These are phyloP conservation scores for Akanthomyces dipterigenus DNA, from an alignment of 2,329 filamentous ascomycete genomes.

Conservation along the genomic window DNA sequence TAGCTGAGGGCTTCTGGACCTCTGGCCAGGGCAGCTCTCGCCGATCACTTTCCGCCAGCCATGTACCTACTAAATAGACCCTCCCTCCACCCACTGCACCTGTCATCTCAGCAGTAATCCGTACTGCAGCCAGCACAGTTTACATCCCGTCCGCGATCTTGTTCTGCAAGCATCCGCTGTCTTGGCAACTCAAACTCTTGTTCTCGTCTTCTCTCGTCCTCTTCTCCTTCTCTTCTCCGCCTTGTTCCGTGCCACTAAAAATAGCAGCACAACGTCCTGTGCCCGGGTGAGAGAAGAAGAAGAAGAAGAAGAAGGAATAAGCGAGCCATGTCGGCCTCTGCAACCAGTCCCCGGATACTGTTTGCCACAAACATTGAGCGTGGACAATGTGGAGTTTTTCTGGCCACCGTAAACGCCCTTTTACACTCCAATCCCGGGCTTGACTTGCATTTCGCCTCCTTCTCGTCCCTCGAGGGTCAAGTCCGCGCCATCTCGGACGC, in stretches of 20 bases:
- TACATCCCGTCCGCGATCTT: not conserved
- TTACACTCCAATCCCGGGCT: constrained; percentile 25
- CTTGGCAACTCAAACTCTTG: not conserved
- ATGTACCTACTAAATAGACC: no score
- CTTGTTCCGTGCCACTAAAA: not conserved
- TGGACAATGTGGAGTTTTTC: constrained; percentile 39
- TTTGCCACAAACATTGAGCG: constrained; percentile 39
- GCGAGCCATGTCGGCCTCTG: not conserved
- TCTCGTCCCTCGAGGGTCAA: constrained; percentile 24
- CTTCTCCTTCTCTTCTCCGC: not conserved
- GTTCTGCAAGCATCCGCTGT: not conserved
- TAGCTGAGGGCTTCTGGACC: no score
- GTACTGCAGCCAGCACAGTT: no score
- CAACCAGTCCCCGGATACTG: constrained; percentile 22
- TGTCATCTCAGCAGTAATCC: no score
- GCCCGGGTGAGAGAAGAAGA: not conserved
- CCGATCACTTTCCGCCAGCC: no score
- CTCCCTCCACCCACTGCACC: no score
- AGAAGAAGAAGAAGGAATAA: not conserved
- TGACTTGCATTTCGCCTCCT: constrained; percentile 39
- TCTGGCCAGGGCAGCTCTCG: no score
- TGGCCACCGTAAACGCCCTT: constrained; percentile 36
- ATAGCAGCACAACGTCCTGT: not conserved
- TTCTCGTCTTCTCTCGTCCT: not conserved
- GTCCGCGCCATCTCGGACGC: constrained; percentile 13